A percentile compares a stretch with the other conserved stretches of the same genome.
Evolutionary conservation across 805 yeast species (phyloP).

Genomic region (Lipomyces kockii): DNA sequence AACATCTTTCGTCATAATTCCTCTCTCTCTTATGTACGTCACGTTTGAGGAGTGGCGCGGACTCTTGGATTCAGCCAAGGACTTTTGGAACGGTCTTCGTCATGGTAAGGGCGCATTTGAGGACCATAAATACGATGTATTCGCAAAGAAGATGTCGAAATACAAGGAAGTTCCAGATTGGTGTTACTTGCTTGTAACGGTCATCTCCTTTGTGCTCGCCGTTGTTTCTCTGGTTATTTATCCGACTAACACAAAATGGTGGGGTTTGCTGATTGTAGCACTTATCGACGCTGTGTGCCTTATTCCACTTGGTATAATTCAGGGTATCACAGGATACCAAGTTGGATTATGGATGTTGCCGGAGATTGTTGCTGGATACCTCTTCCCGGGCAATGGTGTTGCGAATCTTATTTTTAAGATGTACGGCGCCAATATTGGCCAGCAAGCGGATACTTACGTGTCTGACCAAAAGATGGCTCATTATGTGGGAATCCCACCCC

Average conservation of each 20-base stretch:
- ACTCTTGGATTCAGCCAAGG: conserved; percentile 5
- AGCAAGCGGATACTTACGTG: conserved; percentile 59
- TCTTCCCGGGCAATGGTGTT: conserved; percentile 63
- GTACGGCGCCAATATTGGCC: conserved; percentile 61
- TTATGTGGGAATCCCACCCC: conserved; percentile 66
- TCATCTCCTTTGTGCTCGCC: conserved; percentile 54
- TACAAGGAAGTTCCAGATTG: conserved; percentile 68
- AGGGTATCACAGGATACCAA: conserved; percentile 63
- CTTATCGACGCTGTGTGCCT: conserved; percentile 60
- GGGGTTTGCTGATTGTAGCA: conserved; percentile 60
- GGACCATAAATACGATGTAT: conserved; percentile 49
- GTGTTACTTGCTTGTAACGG: conserved; percentile 58
- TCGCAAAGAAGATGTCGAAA: conserved; percentile 58
- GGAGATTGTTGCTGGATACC: conserved; percentile 67
- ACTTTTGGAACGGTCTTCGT: conserved; percentile 37
- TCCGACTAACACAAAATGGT: conserved; percentile 55
- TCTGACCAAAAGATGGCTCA: conserved; percentile 67
- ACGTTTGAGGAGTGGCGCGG: conserved; percentile 10
- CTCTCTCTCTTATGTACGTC: conserved; percentile 18
- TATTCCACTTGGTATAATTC: conserved; percentile 64
- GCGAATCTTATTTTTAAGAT: conserved; percentile 68
- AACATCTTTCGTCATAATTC: conserved; percentile 57
- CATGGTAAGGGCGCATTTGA: conserved; percentile 3
- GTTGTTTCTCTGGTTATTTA: conserved; percentile 50
- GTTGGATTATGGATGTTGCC: conserved; percentile 66